Conservation (phyloP, 2,329 filamentous ascomycete genomes). For the Phialemonium atrogriseum region DNA sequence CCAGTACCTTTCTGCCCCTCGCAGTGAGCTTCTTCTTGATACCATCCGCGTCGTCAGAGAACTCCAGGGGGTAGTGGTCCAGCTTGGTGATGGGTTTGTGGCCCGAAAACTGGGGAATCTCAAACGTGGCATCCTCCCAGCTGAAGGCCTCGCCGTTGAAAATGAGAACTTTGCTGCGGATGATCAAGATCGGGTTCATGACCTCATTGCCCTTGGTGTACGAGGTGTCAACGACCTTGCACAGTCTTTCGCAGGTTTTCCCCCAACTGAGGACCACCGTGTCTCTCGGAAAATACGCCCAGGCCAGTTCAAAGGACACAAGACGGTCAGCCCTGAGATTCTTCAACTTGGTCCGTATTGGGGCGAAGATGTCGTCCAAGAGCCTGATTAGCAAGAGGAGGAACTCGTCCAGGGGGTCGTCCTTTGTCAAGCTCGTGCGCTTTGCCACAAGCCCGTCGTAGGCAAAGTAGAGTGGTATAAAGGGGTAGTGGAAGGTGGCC, state of each 20-base stretch:
- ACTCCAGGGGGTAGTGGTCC: slow-evolving; percentile 26
- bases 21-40: slow-evolving; percentile 20
- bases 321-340: slow-evolving; percentile 27
- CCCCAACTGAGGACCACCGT: slow-evolving; percentile 29
- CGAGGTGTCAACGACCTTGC: slow-evolving; percentile 25
- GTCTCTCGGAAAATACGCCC: slow-evolving; percentile 34
- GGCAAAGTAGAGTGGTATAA: slow-evolving; percentile 34
- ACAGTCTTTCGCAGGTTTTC: slow-evolving; percentile 31
- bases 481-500: slow-evolving; percentile 29
- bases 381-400: slow-evolving; percentile 30
- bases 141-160: slow-evolving; percentile 32
- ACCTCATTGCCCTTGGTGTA: slow-evolving; percentile 16
- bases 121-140: slow-evolving; percentile 26
- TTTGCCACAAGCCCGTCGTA: slow-evolving; percentile 31
- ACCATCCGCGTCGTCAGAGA: slow-evolving; percentile 19
- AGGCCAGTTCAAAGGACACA: slow-evolving; percentile 31
- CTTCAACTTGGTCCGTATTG: slow-evolving; percentile 25
- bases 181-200: slow-evolving; percentile 10
- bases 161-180: slow-evolving; percentile 24
- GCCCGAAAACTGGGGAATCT: slow-evolving; percentile 25
- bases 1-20: slow-evolving; percentile 30
- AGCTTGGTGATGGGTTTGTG: slow-evolving; percentile 33
- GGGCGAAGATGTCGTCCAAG: slow-evolving; percentile 33
- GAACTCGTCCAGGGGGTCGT: slow-evolving; percentile 24
- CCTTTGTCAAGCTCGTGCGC: slow-evolving; percentile 16